Evolutionary conservation across 441 rosid species (phyloP), one percentile per base, ranked within the genome.

Genomic region (Jatropha multifida): DNA sequence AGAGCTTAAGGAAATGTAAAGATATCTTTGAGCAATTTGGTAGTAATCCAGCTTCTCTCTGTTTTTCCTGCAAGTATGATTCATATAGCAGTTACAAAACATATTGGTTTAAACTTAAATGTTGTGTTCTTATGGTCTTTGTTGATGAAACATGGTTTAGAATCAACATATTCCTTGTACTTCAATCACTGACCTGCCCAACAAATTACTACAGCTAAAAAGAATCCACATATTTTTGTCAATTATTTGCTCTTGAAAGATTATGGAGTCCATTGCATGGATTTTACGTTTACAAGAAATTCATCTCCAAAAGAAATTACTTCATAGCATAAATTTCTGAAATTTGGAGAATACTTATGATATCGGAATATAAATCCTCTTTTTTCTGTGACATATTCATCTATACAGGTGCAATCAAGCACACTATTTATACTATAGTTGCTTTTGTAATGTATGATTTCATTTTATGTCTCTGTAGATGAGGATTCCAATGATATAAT

Each of bases 401-500:
- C 54, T 61, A 38, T 38, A 3, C 23, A 42, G 51, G 10, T 48
- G 40, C 17, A 9, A 26, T 20, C 49, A 41, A 37, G 32, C 10
- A 2, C 14, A 27, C 61, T 5, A 7, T 7, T 2, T 27, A 54
- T 51, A 15, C 7, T 38, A 17, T 71, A 41, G 37, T 61, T 5
- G 69, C 51, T 72, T 65, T 44, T 37, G 42, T 72, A 18, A 18
- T 4, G 44, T 42, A 68, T 52, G 52, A 71, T 68, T 68, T 68
- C 54, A 7, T 54, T 64, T 54, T 4, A 13, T 74, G 77, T 56
- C 52, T 73, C 66, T 75, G 74, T 65, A 95, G 98, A 93, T 86
- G 94, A 89, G 85, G 96, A 95, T 71, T 87, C 91, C 9, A 95
- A 92, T 76, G 93, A 92, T n/a, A 80, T 84, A 14, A 90, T 95